phyloP scores from a whole-genome alignment of 108 stramenopile genomes.

The Skeletonema grethae region DNA sequence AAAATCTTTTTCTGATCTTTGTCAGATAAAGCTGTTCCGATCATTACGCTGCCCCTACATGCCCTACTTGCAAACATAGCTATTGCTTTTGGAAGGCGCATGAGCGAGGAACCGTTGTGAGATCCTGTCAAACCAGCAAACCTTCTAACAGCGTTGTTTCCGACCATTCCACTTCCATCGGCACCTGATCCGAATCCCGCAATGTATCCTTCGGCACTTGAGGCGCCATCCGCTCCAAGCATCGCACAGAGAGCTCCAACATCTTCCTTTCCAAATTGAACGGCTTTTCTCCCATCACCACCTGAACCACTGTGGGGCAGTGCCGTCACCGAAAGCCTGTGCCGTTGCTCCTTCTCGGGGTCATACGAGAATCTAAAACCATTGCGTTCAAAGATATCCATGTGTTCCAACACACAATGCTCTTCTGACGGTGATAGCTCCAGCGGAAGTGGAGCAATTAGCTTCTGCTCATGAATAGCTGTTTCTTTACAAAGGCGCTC shows the following conservation, averaged over 20 bases:
- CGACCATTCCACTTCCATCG: slow-evolving; percentile 72
- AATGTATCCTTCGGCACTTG: slow-evolving; percentile 46
- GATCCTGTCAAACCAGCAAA: slow-evolving; percentile 56
- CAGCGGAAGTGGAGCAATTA: slow-evolving; percentile 79
- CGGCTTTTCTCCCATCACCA: slow-evolving; percentile 83
- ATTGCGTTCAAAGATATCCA: slow-evolving; percentile 89
- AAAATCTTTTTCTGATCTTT: slow-evolving; percentile 87
- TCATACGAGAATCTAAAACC: slow-evolving; percentile 90
- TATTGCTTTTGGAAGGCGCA: slow-evolving; percentile 91
- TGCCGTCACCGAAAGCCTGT: slow-evolving; percentile 84
- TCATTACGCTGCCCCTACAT: slow-evolving; percentile 93
- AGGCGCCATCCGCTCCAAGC: slow-evolving; percentile 68
- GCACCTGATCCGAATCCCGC: slow-evolving; percentile 76
- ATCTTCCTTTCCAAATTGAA: slow-evolving; percentile 94
- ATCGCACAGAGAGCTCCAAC: slow-evolving; percentile 90
- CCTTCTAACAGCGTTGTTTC: slow-evolving; percentile 85
- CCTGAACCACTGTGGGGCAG: slow-evolving; percentile 90
- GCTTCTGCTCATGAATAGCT: slow-evolving; percentile 79
- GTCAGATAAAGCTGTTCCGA: slow-evolving; percentile 88
- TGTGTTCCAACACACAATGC: slow-evolving; percentile 86
- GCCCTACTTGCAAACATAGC: slow-evolving; percentile 97
- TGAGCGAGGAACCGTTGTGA: slow-evolving; percentile 44
- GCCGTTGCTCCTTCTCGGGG: slow-evolving; percentile 71
- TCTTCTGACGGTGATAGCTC: slow-evolving; percentile 91
- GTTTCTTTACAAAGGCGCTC: slow-evolving; percentile 73